Conservation (phyloP, 805 yeast species). For the Ogataea angusta region DNA sequence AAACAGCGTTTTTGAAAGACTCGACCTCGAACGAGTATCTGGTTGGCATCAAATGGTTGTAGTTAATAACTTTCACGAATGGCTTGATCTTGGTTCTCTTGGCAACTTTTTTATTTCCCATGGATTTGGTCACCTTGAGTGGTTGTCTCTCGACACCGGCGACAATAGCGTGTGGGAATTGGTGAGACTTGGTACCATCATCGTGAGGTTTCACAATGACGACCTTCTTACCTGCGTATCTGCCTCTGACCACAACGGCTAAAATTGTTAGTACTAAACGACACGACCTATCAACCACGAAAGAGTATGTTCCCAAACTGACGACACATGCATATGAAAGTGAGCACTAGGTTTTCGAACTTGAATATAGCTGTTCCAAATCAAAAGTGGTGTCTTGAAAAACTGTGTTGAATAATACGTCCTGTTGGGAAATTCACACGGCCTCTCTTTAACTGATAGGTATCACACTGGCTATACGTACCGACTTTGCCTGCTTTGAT, state of each 20-base stretch:
- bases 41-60: slow-evolving; percentile 99
- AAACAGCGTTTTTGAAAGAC: slow-evolving; percentile 84
- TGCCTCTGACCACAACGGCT: slow-evolving; percentile 99
- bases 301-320: neutral
- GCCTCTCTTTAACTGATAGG: neutral
- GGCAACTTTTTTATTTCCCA: slow-evolving; percentile 94
- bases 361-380: neutral
- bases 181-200: slow-evolving; percentile 98
- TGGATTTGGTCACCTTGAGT: slow-evolving; percentile 90
- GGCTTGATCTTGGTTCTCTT: slow-evolving; percentile 99
- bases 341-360: neutral
- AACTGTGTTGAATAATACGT: too few species aligned
- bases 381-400: neutral
- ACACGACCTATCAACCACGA: neutral
- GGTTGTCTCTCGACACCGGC: slow-evolving; percentile 99
- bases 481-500: slow-evolving; percentile 99
- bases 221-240: slow-evolving; percentile 99
- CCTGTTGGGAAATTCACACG: neutral
- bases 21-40: slow-evolving; percentile 98
- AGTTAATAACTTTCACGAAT: slow-evolving; percentile 97
- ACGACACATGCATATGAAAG: neutral
- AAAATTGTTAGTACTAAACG: slow-evolving; percentile 34
- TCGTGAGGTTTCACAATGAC: slow-evolving; percentile 98
- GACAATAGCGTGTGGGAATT: slow-evolving; percentile 98
- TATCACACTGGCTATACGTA: slow-evolving; percentile 45